phyloP scores from a whole-genome alignment of 257 asterid species.

The Fraxinus cuspidata region DNA sequence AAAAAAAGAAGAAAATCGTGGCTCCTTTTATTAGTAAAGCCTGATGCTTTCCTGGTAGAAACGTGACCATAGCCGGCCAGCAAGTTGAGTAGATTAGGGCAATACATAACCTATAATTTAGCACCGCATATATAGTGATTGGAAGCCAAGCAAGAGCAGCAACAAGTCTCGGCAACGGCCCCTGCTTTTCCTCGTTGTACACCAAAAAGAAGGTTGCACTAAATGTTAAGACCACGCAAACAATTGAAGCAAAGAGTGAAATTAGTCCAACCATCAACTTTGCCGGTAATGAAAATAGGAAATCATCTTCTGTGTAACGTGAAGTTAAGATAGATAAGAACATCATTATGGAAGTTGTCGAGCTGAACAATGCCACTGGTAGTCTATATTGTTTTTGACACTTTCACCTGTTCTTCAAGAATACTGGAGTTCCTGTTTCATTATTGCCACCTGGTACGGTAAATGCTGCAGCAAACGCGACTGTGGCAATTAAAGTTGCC shows the following conservation, averaged over 20 bases:
- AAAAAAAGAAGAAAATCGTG: too few relatives aligned
- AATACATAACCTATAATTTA: background rate
- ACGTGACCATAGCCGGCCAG: background rate
- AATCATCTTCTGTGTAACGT: slow-evolving; percentile 18
- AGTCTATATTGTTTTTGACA: too few relatives aligned
- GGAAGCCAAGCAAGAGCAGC: slow-evolving; percentile 19
- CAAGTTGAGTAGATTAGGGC: background rate
- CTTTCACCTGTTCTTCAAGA: slow-evolving; percentile 2
- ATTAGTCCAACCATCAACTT: slow-evolving; percentile 18
- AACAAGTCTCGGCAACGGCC: background rate
- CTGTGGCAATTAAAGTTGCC: slow-evolving; percentile 39
- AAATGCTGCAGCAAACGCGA: slow-evolving; percentile 39
- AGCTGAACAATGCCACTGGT: slow-evolving; percentile 15
- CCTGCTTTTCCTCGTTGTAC: slow-evolving; percentile 5
- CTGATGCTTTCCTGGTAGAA: background rate
- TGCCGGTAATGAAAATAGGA: slow-evolving; percentile 15
- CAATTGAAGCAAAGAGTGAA: slow-evolving; percentile 9
- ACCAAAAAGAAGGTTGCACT: slow-evolving; percentile 22
- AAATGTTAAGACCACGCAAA: slow-evolving; percentile 12
- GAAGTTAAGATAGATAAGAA: slow-evolving; percentile 26
- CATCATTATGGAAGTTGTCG: slow-evolving; percentile 18
- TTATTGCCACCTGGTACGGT: slow-evolving; percentile 37
- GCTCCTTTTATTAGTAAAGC: background rate
- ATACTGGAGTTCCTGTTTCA: slow-evolving; percentile 22
- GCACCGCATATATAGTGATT: background rate